Percentiles rank a stretch among this genome's conserved stretches.
Evolutionary conservation across 495 filamentous ascomycete species (phyloP).

Genomic region (Tuber magnatum): DNA sequence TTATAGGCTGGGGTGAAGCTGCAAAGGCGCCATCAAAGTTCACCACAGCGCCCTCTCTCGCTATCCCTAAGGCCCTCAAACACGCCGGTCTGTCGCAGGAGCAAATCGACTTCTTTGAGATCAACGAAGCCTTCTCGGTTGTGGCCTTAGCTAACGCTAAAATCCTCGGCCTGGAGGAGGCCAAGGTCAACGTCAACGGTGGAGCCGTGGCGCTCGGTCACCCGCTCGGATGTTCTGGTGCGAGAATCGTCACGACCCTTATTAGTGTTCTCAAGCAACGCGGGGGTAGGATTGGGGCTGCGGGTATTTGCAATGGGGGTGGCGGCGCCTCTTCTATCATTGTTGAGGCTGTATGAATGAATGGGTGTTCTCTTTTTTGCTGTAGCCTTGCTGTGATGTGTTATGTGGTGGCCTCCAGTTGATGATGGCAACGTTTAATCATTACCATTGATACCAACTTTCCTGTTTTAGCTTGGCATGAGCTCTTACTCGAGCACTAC

Average conservation of each 20-base stretch:
- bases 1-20: conserved; percentile 93
- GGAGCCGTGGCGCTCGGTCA: conserved; percentile 95
- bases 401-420: not conserved
- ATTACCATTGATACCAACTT: not conserved
- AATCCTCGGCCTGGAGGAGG: conserved; percentile 65
- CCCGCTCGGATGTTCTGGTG: conserved; percentile 86
- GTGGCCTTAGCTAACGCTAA: conserved; percentile 95
- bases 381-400: not conserved
- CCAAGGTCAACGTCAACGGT: conserved; percentile 92
- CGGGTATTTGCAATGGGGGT: conserved; percentile 96
- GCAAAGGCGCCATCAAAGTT: conserved; percentile 85
- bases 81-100: conserved; percentile 72
- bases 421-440: not conserved
- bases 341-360: conserved; percentile 51
- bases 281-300: conserved; percentile 85
- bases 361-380: not conserved
- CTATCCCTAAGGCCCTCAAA: conserved; percentile 91
- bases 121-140: conserved; percentile 98
- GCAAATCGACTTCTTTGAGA: conserved; percentile 86
- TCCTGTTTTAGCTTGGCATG: not conserved
- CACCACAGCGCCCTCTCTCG: conserved; percentile 88
- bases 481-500: not conserved
- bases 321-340: conserved; percentile 89
- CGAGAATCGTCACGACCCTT: conserved; percentile 85
- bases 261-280: conserved; percentile 81